Evolutionary conservation across 139 green algal genomes (phyloP).

Genomic region (Asterochloris sp.): DNA sequence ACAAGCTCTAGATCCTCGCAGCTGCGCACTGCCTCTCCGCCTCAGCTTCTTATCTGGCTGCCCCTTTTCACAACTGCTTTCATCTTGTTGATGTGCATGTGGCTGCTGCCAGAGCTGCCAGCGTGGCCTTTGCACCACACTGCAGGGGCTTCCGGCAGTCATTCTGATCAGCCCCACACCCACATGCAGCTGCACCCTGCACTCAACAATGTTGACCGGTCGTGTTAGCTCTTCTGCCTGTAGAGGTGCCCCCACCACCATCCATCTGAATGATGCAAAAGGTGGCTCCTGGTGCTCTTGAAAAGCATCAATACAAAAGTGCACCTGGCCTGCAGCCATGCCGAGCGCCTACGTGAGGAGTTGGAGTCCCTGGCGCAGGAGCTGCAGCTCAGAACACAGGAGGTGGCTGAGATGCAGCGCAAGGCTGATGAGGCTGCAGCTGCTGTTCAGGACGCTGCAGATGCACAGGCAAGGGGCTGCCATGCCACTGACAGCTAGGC

Average conservation of each 20-base stretch:
- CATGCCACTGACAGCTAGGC: not conserved
- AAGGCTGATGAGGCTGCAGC: not conserved
- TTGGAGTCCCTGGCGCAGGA: not conserved
- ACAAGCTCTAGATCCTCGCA: slow-evolving; percentile 7
- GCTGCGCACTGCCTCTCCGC: not conserved
- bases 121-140: not conserved
- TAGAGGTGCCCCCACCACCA: not conserved
- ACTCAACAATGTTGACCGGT: not conserved
- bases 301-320: not conserved
- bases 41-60: no score
- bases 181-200: not conserved
- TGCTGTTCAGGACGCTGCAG: not conserved
- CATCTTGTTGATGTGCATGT: no score
- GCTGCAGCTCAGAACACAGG: not conserved
- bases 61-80: no score
- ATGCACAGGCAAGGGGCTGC: not conserved
- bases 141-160: not conserved
- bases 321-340: not conserved
- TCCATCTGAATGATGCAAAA: not conserved
- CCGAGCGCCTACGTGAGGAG: not conserved
- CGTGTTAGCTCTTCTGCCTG: not conserved
- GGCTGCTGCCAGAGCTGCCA: no score
- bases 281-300: not conserved
- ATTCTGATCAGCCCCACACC: not conserved
- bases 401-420: not conserved